These are phyloP conservation scores for Xylaria sp. DNA, from an alignment of 2,329 filamentous ascomycete genomes.

Conservation along the genomic window DNA sequence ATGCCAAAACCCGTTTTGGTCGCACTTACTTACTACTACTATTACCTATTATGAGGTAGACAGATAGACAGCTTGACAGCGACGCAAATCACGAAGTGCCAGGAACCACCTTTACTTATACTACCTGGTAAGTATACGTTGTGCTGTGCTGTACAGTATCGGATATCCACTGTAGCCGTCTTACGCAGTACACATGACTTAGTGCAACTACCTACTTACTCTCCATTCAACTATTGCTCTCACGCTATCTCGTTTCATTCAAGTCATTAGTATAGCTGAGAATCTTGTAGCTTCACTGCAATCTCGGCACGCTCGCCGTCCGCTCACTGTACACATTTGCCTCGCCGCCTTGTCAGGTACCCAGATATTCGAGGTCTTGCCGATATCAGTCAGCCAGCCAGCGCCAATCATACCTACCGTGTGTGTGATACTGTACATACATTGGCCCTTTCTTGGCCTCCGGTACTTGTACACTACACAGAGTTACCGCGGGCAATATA, in stretches of 20 bases:
- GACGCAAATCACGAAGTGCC: slow-evolving; percentile 7
- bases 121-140: neutral
- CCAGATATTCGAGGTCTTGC: neutral
- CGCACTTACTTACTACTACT: neutral
- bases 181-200: neutral
- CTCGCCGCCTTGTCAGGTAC: neutral
- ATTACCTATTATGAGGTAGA: too few relatives aligned
- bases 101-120: neutral
- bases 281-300: neutral
- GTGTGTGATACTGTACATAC: slow-evolving; percentile 5
- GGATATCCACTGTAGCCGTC: neutral
- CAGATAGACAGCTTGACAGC: neutral
- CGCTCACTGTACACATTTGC: neutral
- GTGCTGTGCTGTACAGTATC: slow-evolving; percentile 2
- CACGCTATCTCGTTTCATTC: neutral
- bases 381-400: neutral
- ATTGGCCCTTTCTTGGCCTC: neutral
- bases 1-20: slow-evolving; percentile 5
- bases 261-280: neutral
- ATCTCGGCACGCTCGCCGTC: neutral
- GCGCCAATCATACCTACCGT: slow-evolving; percentile 5
- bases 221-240: neutral
- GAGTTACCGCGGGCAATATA: neutral
- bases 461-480: neutral
- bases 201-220: neutral